Evolutionary conservation across 768 basidiomycete species (phyloP).

Genomic region (Suillus lakei): DNA sequence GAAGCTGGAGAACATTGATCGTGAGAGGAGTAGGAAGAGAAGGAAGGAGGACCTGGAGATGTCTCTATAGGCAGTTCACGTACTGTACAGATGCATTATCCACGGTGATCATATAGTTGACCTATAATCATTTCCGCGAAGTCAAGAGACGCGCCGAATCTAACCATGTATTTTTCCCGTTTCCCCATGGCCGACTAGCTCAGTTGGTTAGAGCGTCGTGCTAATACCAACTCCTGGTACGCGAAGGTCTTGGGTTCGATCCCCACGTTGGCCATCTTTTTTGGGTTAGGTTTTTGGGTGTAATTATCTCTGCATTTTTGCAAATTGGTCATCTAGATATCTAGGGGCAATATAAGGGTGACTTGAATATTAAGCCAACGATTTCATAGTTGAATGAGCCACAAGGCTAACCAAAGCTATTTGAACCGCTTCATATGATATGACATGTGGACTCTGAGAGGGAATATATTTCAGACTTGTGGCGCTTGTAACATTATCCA

Average conservation of each 20-base stretch:
- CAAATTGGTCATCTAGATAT: too few species aligned
- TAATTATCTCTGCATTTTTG: too few species aligned
- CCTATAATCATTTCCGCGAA: too few species aligned
- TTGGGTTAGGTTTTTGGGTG: too few species aligned
- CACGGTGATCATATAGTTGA: neutral
- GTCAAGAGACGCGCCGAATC: neutral
- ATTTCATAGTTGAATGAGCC: neutral
- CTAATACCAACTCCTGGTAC: conserved; percentile 52
- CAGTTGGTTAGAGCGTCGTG: conserved; percentile 94
- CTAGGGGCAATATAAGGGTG: too few species aligned
- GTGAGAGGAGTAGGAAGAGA: conserved; percentile 26
- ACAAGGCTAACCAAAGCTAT: neutral
- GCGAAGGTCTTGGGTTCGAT: conserved; percentile 84
- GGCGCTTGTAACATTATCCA: neutral
- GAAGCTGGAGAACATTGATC: conserved; percentile 39
- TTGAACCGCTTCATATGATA: too few species aligned
- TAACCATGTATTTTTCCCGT: neutral
- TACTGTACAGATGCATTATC: neutral
- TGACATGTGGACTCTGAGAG: neutral
- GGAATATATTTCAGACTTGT: neutral
- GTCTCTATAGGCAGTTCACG: conserved; percentile 20
- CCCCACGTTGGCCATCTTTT: conserved; percentile 69
- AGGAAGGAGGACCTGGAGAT: conserved; percentile 27
- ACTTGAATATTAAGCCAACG: neutral
- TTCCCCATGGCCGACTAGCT: conserved; percentile 74